phyloP scores from a whole-genome alignment of 805 yeast species.

The Debaryomyces prosopidis region DNA sequence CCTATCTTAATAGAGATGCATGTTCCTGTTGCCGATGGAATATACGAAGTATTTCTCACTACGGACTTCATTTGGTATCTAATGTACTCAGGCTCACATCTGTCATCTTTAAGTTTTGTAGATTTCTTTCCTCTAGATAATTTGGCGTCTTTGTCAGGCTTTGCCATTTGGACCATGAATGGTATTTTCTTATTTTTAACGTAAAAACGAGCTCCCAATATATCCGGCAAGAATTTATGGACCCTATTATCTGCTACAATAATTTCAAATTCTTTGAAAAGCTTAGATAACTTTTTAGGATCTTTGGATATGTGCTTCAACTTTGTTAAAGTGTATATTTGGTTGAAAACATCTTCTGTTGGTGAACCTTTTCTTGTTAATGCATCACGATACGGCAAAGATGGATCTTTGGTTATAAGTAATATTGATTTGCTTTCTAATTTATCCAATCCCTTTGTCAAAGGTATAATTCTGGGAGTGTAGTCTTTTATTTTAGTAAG shows the following conservation, averaged over 20 bases:
- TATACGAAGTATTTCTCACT: conserved; percentile 57
- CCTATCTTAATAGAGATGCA: conserved; percentile 65
- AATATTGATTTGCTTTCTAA: conserved; percentile 52
- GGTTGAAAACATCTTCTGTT: conserved; percentile 62
- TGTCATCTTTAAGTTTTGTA: conserved; percentile 51
- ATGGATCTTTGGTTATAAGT: conserved; percentile 74
- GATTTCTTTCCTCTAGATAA: conserved; percentile 29
- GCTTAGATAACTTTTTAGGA: conserved; percentile 45
- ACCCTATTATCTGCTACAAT: conserved; percentile 71
- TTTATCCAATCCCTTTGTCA: conserved; percentile 51
- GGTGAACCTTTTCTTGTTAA: conserved; percentile 49
- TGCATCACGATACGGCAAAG: conserved; percentile 51
- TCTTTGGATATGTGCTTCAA: conserved; percentile 47
- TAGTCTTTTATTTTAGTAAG: conserved; percentile 34
- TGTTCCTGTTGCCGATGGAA: conserved; percentile 61
- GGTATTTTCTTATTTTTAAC: conserved; percentile 68
- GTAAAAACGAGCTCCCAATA: conserved; percentile 63
- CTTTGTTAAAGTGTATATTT: conserved; percentile 60
- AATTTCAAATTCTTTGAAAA: conserved; percentile 63
- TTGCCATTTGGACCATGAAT: conserved; percentile 61
- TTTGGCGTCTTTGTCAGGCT: conserved; percentile 34
- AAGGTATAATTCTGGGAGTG: conserved; percentile 48
- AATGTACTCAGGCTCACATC: conserved; percentile 67
- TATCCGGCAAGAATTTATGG: conserved; percentile 55
- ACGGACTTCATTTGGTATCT: conserved; percentile 65